Percentiles rank a stretch among this genome's conserved stretches.
phyloP scores from a whole-genome alignment of 163 green algal species.

The Prototheca stagnorum region DNA sequence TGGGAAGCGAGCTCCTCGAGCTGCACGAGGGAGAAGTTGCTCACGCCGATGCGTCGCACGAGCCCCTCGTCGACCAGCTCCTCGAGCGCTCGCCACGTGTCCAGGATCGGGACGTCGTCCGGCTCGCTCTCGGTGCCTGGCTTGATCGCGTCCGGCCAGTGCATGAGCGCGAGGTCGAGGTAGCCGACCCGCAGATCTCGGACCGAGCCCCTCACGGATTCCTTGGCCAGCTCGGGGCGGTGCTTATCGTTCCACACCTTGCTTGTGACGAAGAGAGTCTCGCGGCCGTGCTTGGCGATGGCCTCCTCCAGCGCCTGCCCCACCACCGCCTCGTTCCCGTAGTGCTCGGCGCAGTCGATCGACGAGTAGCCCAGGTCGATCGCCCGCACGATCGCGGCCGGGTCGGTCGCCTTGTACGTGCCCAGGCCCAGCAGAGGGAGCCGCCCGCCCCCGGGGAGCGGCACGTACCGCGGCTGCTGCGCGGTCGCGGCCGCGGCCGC shows the following conservation, averaged over 20 bases:
- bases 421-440: slow-evolving; percentile 58
- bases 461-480: slow-evolving; percentile 18
- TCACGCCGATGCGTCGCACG: slow-evolving; percentile 47
- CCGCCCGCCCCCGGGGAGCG: slow-evolving; percentile 24
- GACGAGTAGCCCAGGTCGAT: slow-evolving; percentile 15
- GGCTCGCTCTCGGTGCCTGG: slow-evolving; percentile 29
- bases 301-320: slow-evolving; percentile 28
- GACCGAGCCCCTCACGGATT: slow-evolving; percentile 34
- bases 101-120: slow-evolving; percentile 21
- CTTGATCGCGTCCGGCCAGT: slow-evolving; percentile 60
- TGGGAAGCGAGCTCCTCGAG: slow-evolving; percentile 37
- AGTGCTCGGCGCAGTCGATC: slow-evolving; percentile 40
- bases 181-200: slow-evolving; percentile 35
- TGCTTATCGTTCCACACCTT: slow-evolving; percentile 83
- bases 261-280: slow-evolving; percentile 62
- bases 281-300: slow-evolving; percentile 9
- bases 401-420: slow-evolving; percentile 36
- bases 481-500: neutral
- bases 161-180: slow-evolving; percentile 58
- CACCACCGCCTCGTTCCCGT: slow-evolving; percentile 48
- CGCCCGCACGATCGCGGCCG: slow-evolving; percentile 9
- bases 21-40: slow-evolving; percentile 48
- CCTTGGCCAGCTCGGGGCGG: slow-evolving; percentile 29
- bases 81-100: slow-evolving; percentile 62
- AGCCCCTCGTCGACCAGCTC: slow-evolving; percentile 57